Evolutionary conservation across 2,329 filamentous ascomycete species (phyloP), one percentile per base, ranked within the genome.

Genomic region (Neopestalotiopsis sp.): DNA sequence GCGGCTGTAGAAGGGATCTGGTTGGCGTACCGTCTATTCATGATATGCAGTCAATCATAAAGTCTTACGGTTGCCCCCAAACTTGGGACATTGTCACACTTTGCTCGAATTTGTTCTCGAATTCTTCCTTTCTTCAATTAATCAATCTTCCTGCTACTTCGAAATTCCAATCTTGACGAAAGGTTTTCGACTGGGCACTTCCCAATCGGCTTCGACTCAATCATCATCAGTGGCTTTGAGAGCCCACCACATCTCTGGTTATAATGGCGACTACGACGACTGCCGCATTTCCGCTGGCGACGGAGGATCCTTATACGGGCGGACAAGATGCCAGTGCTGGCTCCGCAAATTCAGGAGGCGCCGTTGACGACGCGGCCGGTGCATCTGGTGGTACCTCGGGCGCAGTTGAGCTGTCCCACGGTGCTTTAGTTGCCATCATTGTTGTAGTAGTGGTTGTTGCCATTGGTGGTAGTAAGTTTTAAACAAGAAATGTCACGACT

Each of bases 341-440:
- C 12, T 75, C 74, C 17, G 73, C 72, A 32, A 76, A 73, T 32
- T 80, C 81, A 17, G 78, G 76, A 32, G 72, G 75, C 38, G 78
- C 78, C 20, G 80, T 84, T 67, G 86, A 88, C 70, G 83, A 81
- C 70, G 87, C 87, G 42, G 87, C 85, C 17, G 93, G 93, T 30
- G 92, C 92, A 17, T 87, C 88, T 49, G 92, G 93, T 20, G 80
- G 85, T 17, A 88, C 86, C 70, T 84, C 85, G 28, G 87, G 88
- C 5, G 88, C 86, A 17, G 86, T 92, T 73, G 84, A 84, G 49
- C 81, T 96, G 28, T 93, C 91, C 2, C 89, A 85, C 49, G 91
- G 91, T 24, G 93, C 87, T 14, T 83, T 94, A 74, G 86, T 93
- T 69, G 92, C 92, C 62, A 94, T 96, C 73, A 90, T 94, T 68